A percentile compares a stretch with the other conserved stretches of the same genome.
These are phyloP conservation scores for Lupinus albus DNA, from an alignment of 306 rosid species.

Conservation along the genomic window DNA sequence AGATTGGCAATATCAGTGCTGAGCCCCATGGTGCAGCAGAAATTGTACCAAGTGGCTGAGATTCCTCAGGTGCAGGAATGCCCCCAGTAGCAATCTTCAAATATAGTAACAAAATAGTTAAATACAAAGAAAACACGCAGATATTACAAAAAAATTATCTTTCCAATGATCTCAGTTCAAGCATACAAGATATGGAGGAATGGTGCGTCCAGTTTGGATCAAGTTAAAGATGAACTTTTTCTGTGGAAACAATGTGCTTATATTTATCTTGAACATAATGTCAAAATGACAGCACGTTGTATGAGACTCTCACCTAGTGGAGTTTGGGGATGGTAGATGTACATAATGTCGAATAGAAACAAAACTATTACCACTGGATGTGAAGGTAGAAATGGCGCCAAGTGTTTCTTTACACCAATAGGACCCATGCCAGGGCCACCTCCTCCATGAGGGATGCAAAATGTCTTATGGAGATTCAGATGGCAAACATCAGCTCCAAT, in stretches of 20 bases:
- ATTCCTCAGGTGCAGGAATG: conserved; percentile 76
- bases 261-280: background rate
- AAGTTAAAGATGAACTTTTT: background rate
- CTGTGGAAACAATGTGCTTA: conserved; percentile 24
- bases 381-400: conserved; percentile 97
- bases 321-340: too few species aligned
- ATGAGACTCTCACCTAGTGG: too few species aligned
- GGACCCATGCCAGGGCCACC: conserved; percentile 99
- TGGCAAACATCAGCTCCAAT: conserved; percentile 99
- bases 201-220: conserved; percentile 14
- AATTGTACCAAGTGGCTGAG: conserved; percentile 91
- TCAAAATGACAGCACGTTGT: too few species aligned
- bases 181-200: conserved; percentile 1
- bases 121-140: background rate
- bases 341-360: conserved; percentile 9
- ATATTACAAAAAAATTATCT: conserved; percentile 23
- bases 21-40: conserved; percentile 99
- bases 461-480: conserved; percentile 98
- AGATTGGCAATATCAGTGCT: conserved; percentile 97
- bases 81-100: conserved; percentile 88
- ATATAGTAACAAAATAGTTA: conserved; percentile 14
- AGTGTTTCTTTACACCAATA: conserved; percentile 98
- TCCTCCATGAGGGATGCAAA: conserved; percentile 99
- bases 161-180: background rate
- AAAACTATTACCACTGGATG: conserved; percentile 83